Percentiles rank a stretch among this genome's conserved stretches.
These are phyloP conservation scores for Fusarium sp. DNA, from an alignment of 2,329 filamentous ascomycete genomes.

Conservation along the genomic window DNA sequence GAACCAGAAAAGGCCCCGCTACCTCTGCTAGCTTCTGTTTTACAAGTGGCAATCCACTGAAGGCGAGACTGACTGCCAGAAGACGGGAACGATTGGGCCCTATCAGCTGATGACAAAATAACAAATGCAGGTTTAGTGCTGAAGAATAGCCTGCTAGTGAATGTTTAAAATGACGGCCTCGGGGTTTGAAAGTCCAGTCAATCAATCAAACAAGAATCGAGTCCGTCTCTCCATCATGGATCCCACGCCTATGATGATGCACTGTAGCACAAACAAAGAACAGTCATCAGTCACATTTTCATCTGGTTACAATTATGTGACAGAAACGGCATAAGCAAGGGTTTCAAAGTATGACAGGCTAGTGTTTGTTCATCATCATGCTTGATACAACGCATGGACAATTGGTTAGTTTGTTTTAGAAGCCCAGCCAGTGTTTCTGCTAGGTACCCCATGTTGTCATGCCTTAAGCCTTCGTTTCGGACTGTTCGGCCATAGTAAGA, in stretches of 20 bases:
- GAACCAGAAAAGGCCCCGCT: neutral
- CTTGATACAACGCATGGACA: conserved; percentile 12
- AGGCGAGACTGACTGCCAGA: neutral
- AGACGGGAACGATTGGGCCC: neutral
- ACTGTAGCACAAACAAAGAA: conserved; percentile 17
- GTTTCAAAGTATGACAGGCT: conserved; percentile 17
- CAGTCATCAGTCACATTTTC: neutral
- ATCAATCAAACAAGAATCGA: conserved; percentile 1
- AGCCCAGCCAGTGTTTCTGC: conserved; percentile 28
- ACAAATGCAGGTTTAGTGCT: neutral
- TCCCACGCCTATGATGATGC: conserved; percentile 23
- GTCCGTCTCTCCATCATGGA: conserved; percentile 17
- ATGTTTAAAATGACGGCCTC: neutral
- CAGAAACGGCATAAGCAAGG: conserved; percentile 1
- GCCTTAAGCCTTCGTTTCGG: conserved; percentile 4
- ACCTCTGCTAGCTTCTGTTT: conserved; percentile 1
- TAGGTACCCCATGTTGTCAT: conserved; percentile 24
- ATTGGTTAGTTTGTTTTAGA: conserved; percentile 16
- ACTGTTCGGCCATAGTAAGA: conserved; percentile 11
- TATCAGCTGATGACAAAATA: neutral
- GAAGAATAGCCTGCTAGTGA: neutral
- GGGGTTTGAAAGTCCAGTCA: neutral
- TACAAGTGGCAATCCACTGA: conserved; percentile 15
- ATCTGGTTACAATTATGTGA: conserved; percentile 3
- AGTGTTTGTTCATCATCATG: neutral